Evolutionary conservation across 202 grass and related monocot genomes (phyloP).

Genomic region (Zizania palustris): DNA sequence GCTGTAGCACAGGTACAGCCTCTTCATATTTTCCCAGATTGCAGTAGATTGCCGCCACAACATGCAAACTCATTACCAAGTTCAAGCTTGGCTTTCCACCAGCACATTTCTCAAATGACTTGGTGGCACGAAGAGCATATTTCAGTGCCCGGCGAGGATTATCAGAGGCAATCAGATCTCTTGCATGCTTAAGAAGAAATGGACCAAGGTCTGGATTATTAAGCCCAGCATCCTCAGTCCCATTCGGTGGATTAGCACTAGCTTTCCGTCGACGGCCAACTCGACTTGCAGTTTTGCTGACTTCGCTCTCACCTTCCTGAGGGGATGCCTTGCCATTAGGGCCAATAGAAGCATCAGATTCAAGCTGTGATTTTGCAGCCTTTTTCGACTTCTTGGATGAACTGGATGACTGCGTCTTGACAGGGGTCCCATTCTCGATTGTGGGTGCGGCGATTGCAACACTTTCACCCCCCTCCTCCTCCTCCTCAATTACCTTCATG

Average conservation of each 20-base stretch:
- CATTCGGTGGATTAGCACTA: slow-evolving; percentile 56
- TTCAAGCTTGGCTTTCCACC: slow-evolving; percentile 80
- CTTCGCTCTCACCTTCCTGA: slow-evolving; percentile 60
- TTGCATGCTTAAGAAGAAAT: slow-evolving; percentile 95
- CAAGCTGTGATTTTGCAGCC: slow-evolving; percentile 52
- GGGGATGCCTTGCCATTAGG: slow-evolving; percentile 52
- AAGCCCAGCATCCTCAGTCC: slow-evolving; percentile 63
- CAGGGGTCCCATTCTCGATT: slow-evolving; percentile 49
- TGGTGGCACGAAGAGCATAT: slow-evolving; percentile 87
- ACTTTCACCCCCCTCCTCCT: slow-evolving; percentile 35
- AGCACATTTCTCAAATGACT: slow-evolving; percentile 89
- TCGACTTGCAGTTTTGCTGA: slow-evolving; percentile 54
- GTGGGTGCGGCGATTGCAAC: slow-evolving; percentile 41
- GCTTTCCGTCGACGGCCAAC: slow-evolving; percentile 56
- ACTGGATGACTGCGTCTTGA: slow-evolving; percentile 43
- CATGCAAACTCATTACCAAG: slow-evolving; percentile 95
- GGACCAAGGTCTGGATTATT: slow-evolving; percentile 94
- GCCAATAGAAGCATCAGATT: slow-evolving; percentile 57
- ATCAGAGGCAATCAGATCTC: slow-evolving; percentile 89
- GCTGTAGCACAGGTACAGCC: slow-evolving; percentile 80
- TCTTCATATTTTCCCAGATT: slow-evolving; percentile 70
- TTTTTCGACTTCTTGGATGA: slow-evolving; percentile 78
- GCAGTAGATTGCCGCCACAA: slow-evolving; percentile 92
- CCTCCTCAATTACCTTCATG: slow-evolving; percentile 83
- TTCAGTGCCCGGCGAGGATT: slow-evolving; percentile 83